Evolutionary conservation across 768 basidiomycete species (phyloP), one percentile per base, ranked within the genome.

Genomic region (Suillus bovinus): DNA sequence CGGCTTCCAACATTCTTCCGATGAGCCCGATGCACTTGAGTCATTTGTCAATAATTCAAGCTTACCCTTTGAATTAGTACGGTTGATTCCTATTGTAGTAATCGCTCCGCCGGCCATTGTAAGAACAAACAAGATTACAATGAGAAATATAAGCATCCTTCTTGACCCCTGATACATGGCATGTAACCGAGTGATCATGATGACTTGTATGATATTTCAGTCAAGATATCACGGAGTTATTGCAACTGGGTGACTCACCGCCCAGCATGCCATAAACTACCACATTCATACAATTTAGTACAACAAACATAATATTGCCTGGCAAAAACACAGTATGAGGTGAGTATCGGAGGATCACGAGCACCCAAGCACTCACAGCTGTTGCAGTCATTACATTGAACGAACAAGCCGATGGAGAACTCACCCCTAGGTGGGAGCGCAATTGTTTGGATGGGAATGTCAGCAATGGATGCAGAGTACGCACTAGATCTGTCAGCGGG

Each of bases 131-230:
- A 33, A 33, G 31, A 20, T 52, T n/a, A n/a, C 50, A 52, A 20
- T 4, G 50, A 52, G 50, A 52, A 52, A 52, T 31, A 52, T 13
- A n/a, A 52, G 11, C 29, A 52, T 52, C 50, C n/a, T 52, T n/a
- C 20, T 52, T 20, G 50, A 52, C 29, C 31, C 11, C 50, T 33
- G 50, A 52, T 52, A 52, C 50, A 52, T 52, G 5, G 50, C 50
- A 52, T 52, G 31, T n/a, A 52, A n/a, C 50, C 50, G 31, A 13
- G 50, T n/a, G 31, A 52, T 52, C 50, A 52, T 52, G 31, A 52
- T 52, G 20, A n/a, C 50, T 52, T 33, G 20, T 20, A 33, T n/a
- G 31, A 31, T 11, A 11, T 33, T 52, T 52, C 50, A 52, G 50
- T 33, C 31, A 52, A 52, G 27, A 29, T n/a, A n/a, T 52, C 20